Evolutionary conservation across 225 moss, liverwort and hornwort genomes (phyloP), one percentile per base, ranked within the genome.

Genomic region (Antitrichia curtipendula): DNA sequence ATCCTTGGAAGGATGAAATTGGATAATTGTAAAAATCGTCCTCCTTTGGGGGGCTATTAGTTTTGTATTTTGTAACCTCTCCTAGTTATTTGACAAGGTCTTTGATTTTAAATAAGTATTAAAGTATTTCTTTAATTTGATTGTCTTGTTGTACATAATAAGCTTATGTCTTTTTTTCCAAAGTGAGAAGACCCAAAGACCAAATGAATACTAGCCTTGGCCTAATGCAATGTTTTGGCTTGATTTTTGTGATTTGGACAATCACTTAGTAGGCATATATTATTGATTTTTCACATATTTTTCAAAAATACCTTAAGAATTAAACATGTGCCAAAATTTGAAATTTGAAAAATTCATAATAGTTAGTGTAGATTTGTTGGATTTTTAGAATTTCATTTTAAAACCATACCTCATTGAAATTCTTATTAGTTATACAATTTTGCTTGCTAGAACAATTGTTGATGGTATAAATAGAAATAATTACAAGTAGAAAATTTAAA

Each of bases 181-280:
- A n/a, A n/a, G n/a, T n/a, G n/a, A n/a, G n/a, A n/a, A n/a, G n/a
- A n/a, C n/a, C n/a, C n/a, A n/a, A n/a, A n/a, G n/a, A n/a, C n/a
- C n/a, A n/a, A n/a, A n/a, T n/a, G n/a, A n/a, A n/a, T n/a, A n/a
- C n/a, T n/a, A n/a, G n/a, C n/a, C n/a, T n/a, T n/a, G n/a, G n/a
- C n/a, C n/a, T n/a, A n/a, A n/a, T n/a, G n/a, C n/a, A n/a, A n/a
- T n/a, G n/a, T n/a, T n/a, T n/a, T n/a, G n/a, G n/a, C n/a, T 66
- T 1, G 0, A n/a, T n/a, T 7, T 3, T 1, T 66, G 2, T 11
- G 6, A 65, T n/a, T 66, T n/a, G 12, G 21, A 66, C n/a, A n/a
- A n/a, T 22, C 6, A 66, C 12, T n/a, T 1, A 65, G 11, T 2
- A n/a, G 2, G 18, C 20, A 36, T 65, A 19, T n/a, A 3, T 32